Evolutionary conservation across 1,139 yeast genomes (phyloP), one percentile per base, ranked within the genome.

Genomic region (Hyphopichia fennica): DNA sequence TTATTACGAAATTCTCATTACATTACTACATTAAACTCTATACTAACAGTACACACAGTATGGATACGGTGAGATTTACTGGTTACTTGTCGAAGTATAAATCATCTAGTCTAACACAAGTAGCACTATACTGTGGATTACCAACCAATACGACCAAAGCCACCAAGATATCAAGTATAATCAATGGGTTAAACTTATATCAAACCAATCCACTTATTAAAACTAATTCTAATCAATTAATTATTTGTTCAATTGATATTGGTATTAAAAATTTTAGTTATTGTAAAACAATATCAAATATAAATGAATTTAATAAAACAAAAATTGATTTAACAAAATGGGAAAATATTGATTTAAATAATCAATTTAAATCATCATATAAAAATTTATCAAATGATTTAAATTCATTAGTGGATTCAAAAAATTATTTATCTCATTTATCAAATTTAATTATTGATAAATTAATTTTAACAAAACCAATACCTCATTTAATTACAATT

Each of bases 241-340:
- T 51, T 31, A 44, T 67, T 6, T 45, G 64, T 5, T 56, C 72
- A 11, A 57, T 72, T 11, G 77, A 72, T 46, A 59, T 72, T 13
- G 77, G 77, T 5, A 52, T 71, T 41, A 71, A 70, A 52, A 70
- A 72, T 52, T 69, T 72, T 44, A 62, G 74, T 3, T 70, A 62
- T 47, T 71, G 77, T 51, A 57, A 58, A 38, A 37, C 25, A 5
- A 37, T 42, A 5, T 8, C 16, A 14, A 10, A 22, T n/a, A 13
- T n/a, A 15, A 18, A 6, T 30, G 13, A 32, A 32, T n/a, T 19
- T 7, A 10, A 18, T 17, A 5, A 7, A 17, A 6, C 18, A 30
- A n/a, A n/a, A 9, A 27, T 27, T 10, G 14, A 27, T 7, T 11
- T 27, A 13, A 13, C 5, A 27, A 27, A 27, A 9, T 27, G 29